Percentiles rank a stretch among this genome's conserved stretches.
Conservation (phyloP, 768 basidiomycete genomes). For the Saitozyma podzolica region DNA sequence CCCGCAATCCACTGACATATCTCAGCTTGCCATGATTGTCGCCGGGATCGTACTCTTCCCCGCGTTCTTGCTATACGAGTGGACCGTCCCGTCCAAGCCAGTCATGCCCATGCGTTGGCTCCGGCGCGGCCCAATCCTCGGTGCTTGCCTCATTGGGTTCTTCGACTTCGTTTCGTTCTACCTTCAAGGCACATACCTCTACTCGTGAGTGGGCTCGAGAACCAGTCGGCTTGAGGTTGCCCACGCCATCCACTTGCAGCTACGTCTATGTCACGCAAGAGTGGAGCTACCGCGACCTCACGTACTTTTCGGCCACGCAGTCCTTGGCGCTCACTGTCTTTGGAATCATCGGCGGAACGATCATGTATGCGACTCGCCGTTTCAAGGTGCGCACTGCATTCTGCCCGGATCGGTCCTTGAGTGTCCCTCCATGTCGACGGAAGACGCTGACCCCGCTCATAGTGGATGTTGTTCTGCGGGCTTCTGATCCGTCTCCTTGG, state of each 20-base stretch:
- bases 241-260: slow-evolving; percentile 17
- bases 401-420: slow-evolving; percentile 5
- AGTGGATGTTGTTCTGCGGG: slow-evolving; percentile 61
- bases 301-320: slow-evolving; percentile 67
- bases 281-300: slow-evolving; percentile 62
- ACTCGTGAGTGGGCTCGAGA: slow-evolving; percentile 63
- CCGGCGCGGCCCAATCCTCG: slow-evolving; percentile 62
- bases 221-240: slow-evolving; percentile 18
- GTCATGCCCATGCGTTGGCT: slow-evolving; percentile 66
- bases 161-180: slow-evolving; percentile 55
- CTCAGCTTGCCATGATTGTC: slow-evolving; percentile 52
- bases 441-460: neutral
- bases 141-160: slow-evolving; percentile 64
- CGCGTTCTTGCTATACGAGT: slow-evolving; percentile 51
- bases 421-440: neutral
- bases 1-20: too few relatives aligned
- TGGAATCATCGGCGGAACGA: slow-evolving; percentile 63
- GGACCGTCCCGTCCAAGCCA: slow-evolving; percentile 61
- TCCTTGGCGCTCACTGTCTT: slow-evolving; percentile 63
- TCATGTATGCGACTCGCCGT: slow-evolving; percentile 60
- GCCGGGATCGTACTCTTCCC: slow-evolving; percentile 46
- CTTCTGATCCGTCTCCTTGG: slow-evolving; percentile 65
- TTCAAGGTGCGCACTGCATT: slow-evolving; percentile 57
- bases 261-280: slow-evolving; percentile 45
- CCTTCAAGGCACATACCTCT: slow-evolving; percentile 72